phyloP scores from a whole-genome alignment of 169 alveolate genomes.

The Eimeria maxima region DNA sequence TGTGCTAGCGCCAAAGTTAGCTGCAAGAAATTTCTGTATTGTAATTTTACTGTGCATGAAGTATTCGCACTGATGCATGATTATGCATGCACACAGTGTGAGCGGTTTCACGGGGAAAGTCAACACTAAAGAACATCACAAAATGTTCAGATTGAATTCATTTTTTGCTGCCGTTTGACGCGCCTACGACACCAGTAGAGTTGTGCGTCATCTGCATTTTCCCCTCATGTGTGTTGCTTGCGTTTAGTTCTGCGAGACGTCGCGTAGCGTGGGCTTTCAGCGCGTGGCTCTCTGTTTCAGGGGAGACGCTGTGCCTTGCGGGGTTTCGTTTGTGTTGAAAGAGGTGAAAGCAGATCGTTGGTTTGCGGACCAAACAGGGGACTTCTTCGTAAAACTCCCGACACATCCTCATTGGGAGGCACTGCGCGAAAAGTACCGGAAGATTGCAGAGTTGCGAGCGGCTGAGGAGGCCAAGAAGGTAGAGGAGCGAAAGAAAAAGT shows the following conservation, averaged over 20 bases:
- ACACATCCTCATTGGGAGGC: slow-evolving; percentile 73
- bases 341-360: slow-evolving; percentile 82
- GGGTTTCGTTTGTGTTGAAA: slow-evolving; percentile 69
- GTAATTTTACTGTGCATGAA: neutral
- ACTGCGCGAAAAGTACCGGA: slow-evolving; percentile 41
- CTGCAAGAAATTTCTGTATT: too few relatives aligned
- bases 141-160: neutral
- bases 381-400: slow-evolving; percentile 72
- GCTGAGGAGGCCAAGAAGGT: slow-evolving; percentile 24
- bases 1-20: neutral
- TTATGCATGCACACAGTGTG: neutral
- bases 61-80: neutral
- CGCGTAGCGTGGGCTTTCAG: slow-evolving; percentile 71
- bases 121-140: too few relatives aligned
- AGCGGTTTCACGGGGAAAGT: neutral
- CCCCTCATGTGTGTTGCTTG: neutral
- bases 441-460: slow-evolving; percentile 18
- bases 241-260: slow-evolving; percentile 71
- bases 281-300: slow-evolving; percentile 73
- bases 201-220: neutral
- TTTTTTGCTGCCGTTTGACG: neutral
- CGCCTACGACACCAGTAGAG: neutral
- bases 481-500: slow-evolving; percentile 35
- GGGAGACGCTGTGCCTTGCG: slow-evolving; percentile 66
- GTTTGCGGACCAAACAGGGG: slow-evolving; percentile 48